phyloP scores from a whole-genome alignment of 129 eudicot species.

The Flaveria linearis region DNA sequence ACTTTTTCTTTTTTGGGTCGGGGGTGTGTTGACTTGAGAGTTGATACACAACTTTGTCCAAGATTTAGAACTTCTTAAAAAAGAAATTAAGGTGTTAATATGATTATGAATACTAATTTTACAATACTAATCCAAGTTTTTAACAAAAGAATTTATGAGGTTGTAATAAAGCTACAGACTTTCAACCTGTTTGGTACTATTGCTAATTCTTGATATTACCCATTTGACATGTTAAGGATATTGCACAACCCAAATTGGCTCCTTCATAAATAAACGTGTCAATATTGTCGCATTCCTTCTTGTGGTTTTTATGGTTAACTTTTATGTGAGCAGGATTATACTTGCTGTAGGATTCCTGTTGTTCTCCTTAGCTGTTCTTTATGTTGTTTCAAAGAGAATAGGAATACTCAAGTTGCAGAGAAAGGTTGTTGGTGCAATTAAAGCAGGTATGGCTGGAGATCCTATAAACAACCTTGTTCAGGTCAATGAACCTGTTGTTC shows the following conservation, averaged over 20 bases:
- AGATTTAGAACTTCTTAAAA: background rate
- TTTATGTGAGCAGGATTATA: conserved; percentile 62
- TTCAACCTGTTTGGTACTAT: background rate
- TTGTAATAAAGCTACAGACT: background rate
- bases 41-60: background rate
- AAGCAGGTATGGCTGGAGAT: conserved; percentile 71
- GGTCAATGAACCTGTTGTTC: conserved; percentile 47
- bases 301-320: background rate
- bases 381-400: conserved; percentile 82
- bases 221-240: background rate
- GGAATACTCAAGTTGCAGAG: conserved; percentile 85
- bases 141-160: background rate
- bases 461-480: conserved; percentile 46
- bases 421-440: conserved; percentile 59
- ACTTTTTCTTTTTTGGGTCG: background rate
- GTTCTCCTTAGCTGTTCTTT: conserved; percentile 76
- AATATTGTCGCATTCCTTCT: conserved; percentile 11
- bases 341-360: conserved; percentile 55
- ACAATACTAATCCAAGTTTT: background rate
- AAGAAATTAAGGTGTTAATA: background rate
- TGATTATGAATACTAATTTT: background rate
- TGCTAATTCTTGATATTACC: background rate
- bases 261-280: background rate
- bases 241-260: background rate
- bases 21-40: background rate